Conservation (phyloP, 805 yeast species). For the Monosporozyma solicola region DNA sequence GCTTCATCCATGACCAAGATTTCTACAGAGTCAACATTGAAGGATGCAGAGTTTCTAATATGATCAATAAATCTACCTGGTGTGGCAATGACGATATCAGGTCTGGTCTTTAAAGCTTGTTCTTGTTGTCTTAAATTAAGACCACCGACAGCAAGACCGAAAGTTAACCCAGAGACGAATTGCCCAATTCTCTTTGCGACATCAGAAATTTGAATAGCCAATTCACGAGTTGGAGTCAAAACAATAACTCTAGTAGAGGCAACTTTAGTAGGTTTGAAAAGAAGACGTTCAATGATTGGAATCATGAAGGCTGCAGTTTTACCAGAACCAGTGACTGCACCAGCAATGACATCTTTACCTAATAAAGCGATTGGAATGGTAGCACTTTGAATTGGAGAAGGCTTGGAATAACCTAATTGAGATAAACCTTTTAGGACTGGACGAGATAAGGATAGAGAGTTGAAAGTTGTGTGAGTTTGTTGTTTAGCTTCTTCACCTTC, state of each 20-base stretch:
- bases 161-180: slow-evolving; percentile 65
- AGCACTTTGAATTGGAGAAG: slow-evolving; percentile 91
- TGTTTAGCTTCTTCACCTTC: slow-evolving; percentile 47
- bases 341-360: slow-evolving; percentile 96
- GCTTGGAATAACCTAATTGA: slow-evolving; percentile 72
- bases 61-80: slow-evolving; percentile 99
- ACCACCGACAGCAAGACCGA: slow-evolving; percentile 98
- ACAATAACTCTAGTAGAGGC: slow-evolving; percentile 88
- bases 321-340: slow-evolving; percentile 99
- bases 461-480: slow-evolving; percentile 55
- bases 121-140: slow-evolving; percentile 91
- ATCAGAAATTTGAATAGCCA: slow-evolving; percentile 92
- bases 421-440: slow-evolving; percentile 81
- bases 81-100: slow-evolving; percentile 94
- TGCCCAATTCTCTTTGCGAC: slow-evolving; percentile 82
- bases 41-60: slow-evolving; percentile 87
- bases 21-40: slow-evolving; percentile 84
- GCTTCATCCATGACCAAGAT: slow-evolving; percentile 94
- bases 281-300: slow-evolving; percentile 85
- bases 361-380: slow-evolving; percentile 86
- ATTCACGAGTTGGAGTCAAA: slow-evolving; percentile 92
- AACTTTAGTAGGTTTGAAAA: slow-evolving; percentile 78
- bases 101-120: slow-evolving; percentile 82
- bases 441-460: slow-evolving; percentile 72
- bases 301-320: slow-evolving; percentile 97